Evolutionary conservation across 2,329 filamentous ascomycete species (phyloP).

Genomic region (Aspergillus japonicus): DNA sequence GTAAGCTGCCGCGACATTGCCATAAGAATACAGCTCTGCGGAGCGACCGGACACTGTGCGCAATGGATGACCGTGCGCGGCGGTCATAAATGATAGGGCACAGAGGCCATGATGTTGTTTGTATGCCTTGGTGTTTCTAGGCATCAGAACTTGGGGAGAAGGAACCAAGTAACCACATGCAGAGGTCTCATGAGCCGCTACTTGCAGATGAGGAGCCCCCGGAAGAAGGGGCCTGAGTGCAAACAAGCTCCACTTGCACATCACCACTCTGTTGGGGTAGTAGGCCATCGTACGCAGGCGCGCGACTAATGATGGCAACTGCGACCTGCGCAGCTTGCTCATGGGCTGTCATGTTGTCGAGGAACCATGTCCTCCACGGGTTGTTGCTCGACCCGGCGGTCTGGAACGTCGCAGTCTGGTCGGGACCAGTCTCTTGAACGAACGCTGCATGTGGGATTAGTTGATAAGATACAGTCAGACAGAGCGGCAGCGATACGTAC

Average conservation of each 20-base stretch:
- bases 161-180: not conserved
- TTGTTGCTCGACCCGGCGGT: slow-evolving; percentile 27
- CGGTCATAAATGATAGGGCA: not conserved
- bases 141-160: not conserved
- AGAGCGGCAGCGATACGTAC: slow-evolving; percentile 23
- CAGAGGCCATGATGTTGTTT: not conserved
- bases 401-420: slow-evolving; percentile 27
- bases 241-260: slow-evolving; percentile 38
- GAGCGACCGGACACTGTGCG: no score
- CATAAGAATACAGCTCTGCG: no score
- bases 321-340: slow-evolving; percentile 39
- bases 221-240: slow-evolving; percentile 36
- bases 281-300: slow-evolving; percentile 28
- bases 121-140: not conserved
- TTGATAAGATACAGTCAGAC: slow-evolving; percentile 1
- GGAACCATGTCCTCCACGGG: slow-evolving; percentile 40
- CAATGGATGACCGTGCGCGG: no score
- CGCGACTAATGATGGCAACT: slow-evolving; percentile 38
- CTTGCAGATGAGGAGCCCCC: slow-evolving; percentile 22
- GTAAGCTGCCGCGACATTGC: no score
- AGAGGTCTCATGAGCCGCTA: slow-evolving; percentile 4
- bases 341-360: slow-evolving; percentile 32
- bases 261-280: slow-evolving; percentile 28
- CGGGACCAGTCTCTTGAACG: slow-evolving; percentile 29
- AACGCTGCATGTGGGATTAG: slow-evolving; percentile 26